Evolutionary conservation across 192 early-diverging fungal genomes (phyloP).

Genomic region (Backusella psychrophila): DNA sequence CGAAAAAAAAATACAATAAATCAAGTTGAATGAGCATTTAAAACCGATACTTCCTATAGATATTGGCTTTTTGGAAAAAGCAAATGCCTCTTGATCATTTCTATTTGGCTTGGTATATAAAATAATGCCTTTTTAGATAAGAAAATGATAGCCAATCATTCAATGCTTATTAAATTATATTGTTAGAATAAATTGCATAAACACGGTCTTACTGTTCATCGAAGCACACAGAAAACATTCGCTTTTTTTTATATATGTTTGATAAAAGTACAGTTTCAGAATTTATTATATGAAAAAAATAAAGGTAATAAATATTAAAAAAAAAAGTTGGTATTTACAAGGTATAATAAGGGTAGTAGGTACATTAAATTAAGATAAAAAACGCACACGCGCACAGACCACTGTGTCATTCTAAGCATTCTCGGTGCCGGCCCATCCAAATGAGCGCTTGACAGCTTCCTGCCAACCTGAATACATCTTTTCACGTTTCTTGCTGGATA

Average conservation of each 20-base stretch:
- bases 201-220: neutral
- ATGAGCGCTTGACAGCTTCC: conserved; percentile 68
- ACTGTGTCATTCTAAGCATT: neutral
- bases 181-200: too few species aligned
- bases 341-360: neutral
- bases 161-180: too few species aligned
- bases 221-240: neutral
- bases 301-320: neutral
- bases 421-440: conserved; percentile 49
- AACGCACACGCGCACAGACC: too few species aligned
- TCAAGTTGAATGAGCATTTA: too few species aligned
- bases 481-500: conserved; percentile 52
- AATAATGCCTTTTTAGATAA: too few species aligned
- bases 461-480: conserved; percentile 64
- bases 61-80: too few species aligned
- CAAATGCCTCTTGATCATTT: too few species aligned
- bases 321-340: neutral
- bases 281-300: neutral
- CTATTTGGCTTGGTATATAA: too few species aligned
- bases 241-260: neutral
- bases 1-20: too few species aligned
- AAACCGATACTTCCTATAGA: too few species aligned
- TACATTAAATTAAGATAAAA: neutral
- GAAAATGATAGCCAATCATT: too few species aligned
- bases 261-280: neutral